Base-by-base conservation (phyloP, 192 early-diverging fungal genomes). In the Neocallimastix lanati region DNA sequence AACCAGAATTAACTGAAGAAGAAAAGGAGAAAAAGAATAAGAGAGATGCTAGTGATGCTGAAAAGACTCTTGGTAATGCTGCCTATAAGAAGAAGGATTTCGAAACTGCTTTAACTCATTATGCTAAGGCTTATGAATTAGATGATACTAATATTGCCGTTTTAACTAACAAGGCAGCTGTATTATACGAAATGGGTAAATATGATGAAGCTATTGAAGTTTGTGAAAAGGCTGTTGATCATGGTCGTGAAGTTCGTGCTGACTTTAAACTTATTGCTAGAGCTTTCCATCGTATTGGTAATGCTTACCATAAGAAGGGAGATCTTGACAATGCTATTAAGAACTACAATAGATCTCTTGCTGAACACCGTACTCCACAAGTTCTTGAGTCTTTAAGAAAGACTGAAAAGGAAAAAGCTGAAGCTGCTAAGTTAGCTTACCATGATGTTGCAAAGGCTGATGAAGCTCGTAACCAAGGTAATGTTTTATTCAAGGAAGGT, bases 201-300 rank as follows among this genome's bases (percentile, higher is more conserved):
- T 96, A 88, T 82, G 91, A 96, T n/a, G 95, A 95, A 38, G 94
- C 93, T 84, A 97, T 99, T 85, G 92, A 96, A 85, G 88, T 89
- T 13, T 96, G 94, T 82, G 90, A 98, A 81, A 83, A 96, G 78
- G 97, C 97, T 25, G 89, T 98, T 79, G 96, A 98, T 18, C 87
- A 87, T 80, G 96, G 96, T 38, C 92, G 96, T 80, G 94, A 96
- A 83, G 79, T 93, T 76, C 93, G 93, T 29, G 93, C 91, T 40
- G 97, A 97, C 80, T 99, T 92, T 88, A 99, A 96, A 88, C 84
- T 97, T 79, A 93, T 99, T 84, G 94, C 95, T 79, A 98, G 94
- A 87, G 96, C 95, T 27, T 89, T 94, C 77, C 95, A 89, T 29
- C 92, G 97, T 78, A 96, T 96, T 78, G 97, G 94, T 77, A 93